A percentile compares a stretch with the other conserved stretches of the same genome.
Conservation (phyloP, 164 flowering plant species). For the Echeveria elegans region DNA sequence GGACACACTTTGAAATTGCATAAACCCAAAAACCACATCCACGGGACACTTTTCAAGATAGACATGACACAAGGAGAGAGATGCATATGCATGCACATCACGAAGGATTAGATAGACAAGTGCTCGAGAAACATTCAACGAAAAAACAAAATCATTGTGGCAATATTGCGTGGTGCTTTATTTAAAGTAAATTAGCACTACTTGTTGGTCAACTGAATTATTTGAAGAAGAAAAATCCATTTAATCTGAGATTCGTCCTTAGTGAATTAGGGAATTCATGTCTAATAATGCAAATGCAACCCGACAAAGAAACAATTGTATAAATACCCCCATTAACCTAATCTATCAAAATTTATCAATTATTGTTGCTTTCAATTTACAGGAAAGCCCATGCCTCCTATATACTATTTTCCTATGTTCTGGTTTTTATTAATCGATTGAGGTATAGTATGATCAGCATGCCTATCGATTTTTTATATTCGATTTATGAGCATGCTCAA, state of each 20-base stretch:
- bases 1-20: no score
- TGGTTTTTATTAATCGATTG: neutral
- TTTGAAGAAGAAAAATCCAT: neutral
- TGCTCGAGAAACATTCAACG: neutral
- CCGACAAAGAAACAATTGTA: conserved; percentile 1
- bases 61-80: no score
- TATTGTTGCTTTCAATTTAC: neutral
- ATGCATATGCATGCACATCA: conserved; percentile 1
- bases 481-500: neutral
- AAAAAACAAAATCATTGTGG: no score
- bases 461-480: neutral
- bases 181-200: neutral
- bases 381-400: neutral
- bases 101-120: neutral
- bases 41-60: no score
- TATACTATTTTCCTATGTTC: neutral
- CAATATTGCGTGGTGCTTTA: no score
- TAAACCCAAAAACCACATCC: no score
- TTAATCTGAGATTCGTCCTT: neutral
- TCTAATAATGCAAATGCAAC: neutral
- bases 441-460: neutral
- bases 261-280: neutral
- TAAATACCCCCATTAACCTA: neutral
- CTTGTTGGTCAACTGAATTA: conserved; percentile 8
- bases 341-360: neutral